Base-by-base conservation (phyloP, 108 stramenopile species). In the Cyclotella distinguenda region DNA sequence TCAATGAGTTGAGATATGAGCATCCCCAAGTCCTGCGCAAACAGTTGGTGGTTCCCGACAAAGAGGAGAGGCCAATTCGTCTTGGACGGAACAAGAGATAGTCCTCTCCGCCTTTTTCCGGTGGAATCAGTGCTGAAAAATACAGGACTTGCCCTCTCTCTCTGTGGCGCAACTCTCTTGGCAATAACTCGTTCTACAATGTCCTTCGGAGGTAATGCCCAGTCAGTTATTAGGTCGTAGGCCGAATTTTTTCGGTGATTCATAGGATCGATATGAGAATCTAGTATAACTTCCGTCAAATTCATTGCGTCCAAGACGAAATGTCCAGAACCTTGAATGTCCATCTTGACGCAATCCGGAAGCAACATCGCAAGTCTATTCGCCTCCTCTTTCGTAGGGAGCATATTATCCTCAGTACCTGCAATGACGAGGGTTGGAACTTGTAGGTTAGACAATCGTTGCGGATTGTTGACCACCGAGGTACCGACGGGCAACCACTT, bases 11-110 rank as follows among this genome's bases (percentile, higher is more conserved):
- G 68, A 3, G 82, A 64, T 5, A 93, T 64, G 9, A 96, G 63
- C 52, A 96, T 34, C 45, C 78, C 73, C 4, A 94, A 63, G 74
- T 96, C 95, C 12, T 77, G 62, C 3, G 63, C 84, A 77, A 84
- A 68, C 2, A 96, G 74, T 77, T 96, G 95, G 60, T 96, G 95
- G 64, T 96, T 96, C 2, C 83, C 89, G 35, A 96, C 95, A 66
- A 96, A 86, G 18, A 96, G 46, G 16, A 96, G 21, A 8, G 93
- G 93, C 13, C 78, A 72, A 8, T 85, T 50, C 10, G 36, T 32
- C 6, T 46, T 44, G n/a, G 63, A 58, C 22, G 90, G 91, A 9
- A 93, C 52, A 38, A 82, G 72, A 7, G 63, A 74, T 11, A 93
- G 58, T 12, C 92, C 92, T 30, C 50, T 75, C 6, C 83, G 63